Conservation (phyloP, 306 rosid species). For the Quercus glauca region DNA sequence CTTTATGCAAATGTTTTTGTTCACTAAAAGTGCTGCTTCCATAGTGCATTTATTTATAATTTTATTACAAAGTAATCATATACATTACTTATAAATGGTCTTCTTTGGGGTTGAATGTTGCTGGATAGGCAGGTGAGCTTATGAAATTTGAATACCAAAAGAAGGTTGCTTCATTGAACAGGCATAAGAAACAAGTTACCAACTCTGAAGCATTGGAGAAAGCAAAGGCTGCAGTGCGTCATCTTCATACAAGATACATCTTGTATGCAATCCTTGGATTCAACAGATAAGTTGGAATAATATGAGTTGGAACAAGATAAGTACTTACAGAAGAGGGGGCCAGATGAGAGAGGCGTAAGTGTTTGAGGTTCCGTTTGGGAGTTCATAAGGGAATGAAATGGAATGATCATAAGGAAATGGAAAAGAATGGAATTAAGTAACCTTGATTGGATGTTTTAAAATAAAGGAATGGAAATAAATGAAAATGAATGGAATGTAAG, state of each 20-base stretch:
- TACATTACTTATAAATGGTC: not conserved
- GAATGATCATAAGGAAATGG: too few relatives aligned
- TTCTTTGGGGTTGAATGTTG: slow-evolving; percentile 19
- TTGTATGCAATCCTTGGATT: slow-evolving; percentile 98
- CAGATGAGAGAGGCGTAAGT: slow-evolving; percentile 23
- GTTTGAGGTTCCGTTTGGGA: too few relatives aligned
- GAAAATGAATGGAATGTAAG: too few relatives aligned
- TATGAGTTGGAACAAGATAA: slow-evolving; percentile 22
- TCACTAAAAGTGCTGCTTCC: not conserved
- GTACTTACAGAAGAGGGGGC: slow-evolving; percentile 49
- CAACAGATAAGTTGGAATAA: slow-evolving; percentile 67
- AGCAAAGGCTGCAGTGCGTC: slow-evolving; percentile 85
- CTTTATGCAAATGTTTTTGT: not conserved
- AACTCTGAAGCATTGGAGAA: slow-evolving; percentile 81
- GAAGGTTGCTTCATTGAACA: slow-evolving; percentile 71
- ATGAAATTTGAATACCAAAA: slow-evolving; percentile 89
- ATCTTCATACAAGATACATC: slow-evolving; percentile 89
- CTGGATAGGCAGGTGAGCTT: slow-evolving; percentile 82
- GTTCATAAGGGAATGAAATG: too few relatives aligned
- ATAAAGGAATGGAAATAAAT: too few relatives aligned
- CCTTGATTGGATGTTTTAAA: too few relatives aligned
- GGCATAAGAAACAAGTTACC: slow-evolving; percentile 60
- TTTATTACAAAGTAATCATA: not conserved
- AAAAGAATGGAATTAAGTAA: too few relatives aligned
- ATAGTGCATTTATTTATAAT: not conserved